Evolutionary conservation across 371 early-diverging fungal genomes (phyloP).

Genomic region (Choanephora cucurbitarum): DNA sequence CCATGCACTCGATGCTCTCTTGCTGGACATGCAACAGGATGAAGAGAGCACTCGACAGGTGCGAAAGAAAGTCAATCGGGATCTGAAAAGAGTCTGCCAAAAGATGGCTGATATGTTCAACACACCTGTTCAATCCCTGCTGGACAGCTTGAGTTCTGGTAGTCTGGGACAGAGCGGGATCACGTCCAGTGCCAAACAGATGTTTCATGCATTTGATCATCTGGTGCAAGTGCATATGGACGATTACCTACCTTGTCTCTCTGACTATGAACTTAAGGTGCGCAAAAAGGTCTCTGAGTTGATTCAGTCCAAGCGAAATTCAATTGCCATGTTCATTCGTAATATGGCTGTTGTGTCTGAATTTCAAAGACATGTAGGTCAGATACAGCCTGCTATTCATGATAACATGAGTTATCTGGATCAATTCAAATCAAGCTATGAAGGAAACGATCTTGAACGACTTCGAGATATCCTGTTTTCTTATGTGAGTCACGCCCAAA

Average conservation of each 20-base stretch:
- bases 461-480: slow-evolving; percentile 34
- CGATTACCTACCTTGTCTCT: slow-evolving; percentile 62
- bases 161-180: too few relatives aligned
- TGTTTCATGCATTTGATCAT: slow-evolving; percentile 60
- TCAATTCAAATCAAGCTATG: slow-evolving; percentile 30
- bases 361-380: slow-evolving; percentile 42
- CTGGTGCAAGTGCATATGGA: slow-evolving; percentile 62
- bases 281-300: slow-evolving; percentile 36
- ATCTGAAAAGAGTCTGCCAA: slow-evolving; percentile 30
- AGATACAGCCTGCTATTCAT: slow-evolving; percentile 37
- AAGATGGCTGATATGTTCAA: slow-evolving; percentile 34
- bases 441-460: slow-evolving; percentile 23
- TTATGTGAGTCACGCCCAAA: slow-evolving; percentile 41
- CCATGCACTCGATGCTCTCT: slow-evolving; percentile 28
- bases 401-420: slow-evolving; percentile 22
- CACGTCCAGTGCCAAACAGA: slow-evolving; percentile 29
- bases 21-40: slow-evolving; percentile 31
- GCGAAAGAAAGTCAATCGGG: slow-evolving; percentile 39
- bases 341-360: slow-evolving; percentile 46
- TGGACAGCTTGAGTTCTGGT: background rate
- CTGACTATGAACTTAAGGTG: slow-evolving; percentile 35
- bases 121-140: slow-evolving; percentile 22
- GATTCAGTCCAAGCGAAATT: slow-evolving; percentile 27
- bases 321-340: slow-evolving; percentile 39
- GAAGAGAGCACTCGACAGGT: slow-evolving; percentile 24